Base-by-base conservation (phyloP, 495 filamentous ascomycete species). In the Penicillium bovifimosum region DNA sequence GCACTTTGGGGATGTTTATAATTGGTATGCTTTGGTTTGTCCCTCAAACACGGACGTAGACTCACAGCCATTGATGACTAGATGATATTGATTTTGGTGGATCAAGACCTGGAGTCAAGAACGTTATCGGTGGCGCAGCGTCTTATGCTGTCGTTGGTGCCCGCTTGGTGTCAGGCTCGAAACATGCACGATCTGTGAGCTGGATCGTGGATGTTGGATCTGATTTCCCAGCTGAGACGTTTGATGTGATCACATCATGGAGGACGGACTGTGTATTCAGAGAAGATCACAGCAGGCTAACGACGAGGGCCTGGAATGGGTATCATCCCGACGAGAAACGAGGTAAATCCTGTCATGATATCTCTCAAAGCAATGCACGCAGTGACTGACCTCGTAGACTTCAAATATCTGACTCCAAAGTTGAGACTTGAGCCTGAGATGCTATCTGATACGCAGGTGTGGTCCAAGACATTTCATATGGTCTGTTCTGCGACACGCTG, bases 1-100 rank as follows among this genome's bases (percentile, higher is more conserved):
- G 86, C 58, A 95, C 91, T 1, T 64, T 97, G 61, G 92, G 90
- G 62, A 96, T 96, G 92, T 91, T 96, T 60, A 96, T 96, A 42
- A 87, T 97, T 50, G 91, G 91, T 95, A 80, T 62, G 67, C 45
- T 63, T 51, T 46, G 43, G 13, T 42, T 42, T 24, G 34, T 14
- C 41, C 26, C 27, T 49, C 44, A 13, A 18, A 20, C 53, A 50
- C 32, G 43, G 6, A 34, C 33, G n/a, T 20, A 53, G 59, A 61
- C 61, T 66, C 46, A 69, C 55, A 27, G 10, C 3, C 42, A 27
- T 52, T 52, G 20, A 16, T 55, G 44, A 58, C 11, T 67, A 96
- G 92, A 98, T 76, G 89, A 97, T 52, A 96, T 97, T 61, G 86
- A 96, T 51, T 91, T 86, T 55, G 79, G 67, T 10, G 70, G 53